Evolutionary conservation across 768 basidiomycete species (phyloP), one percentile per base, ranked within the genome.

Genomic region (Tulasnella sp.): DNA sequence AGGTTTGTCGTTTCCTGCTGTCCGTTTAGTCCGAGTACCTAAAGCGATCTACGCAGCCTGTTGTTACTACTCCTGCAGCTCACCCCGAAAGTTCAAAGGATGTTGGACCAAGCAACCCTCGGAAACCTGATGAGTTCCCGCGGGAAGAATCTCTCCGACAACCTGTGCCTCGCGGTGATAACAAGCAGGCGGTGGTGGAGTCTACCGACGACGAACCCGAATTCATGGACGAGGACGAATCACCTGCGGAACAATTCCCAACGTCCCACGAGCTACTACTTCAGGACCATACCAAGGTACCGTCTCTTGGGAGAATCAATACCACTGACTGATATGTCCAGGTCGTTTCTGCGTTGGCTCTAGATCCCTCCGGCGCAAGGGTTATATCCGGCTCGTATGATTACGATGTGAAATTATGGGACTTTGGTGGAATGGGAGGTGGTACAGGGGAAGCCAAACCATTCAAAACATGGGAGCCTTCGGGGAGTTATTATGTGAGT

Each of bases 391-490:
- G 96, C 14, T 89, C 89, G 17, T 85, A 98, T 71, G 96, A 99
- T 68, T 98, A 98, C 67, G 96, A 99, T 69, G 83, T 86, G 70
- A 98, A 98, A 72, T 70, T 99, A 53, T 99, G 94, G 93, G 96
- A 99, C 70, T 98, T 98, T 70, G 94, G 94, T 63, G 96, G 96
- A 14, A 99, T 99, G 96, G 86, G 88, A 66, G 73, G 76, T 61
- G 42, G 51, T 41, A 73, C 81, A 62, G 82, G 84, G 23, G 55
- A 57, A 25, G 51, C 73, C 69, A 89, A 89, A 69, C 93, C 96
- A 14, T 98, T 99, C 79, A 87, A 93, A 72, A 87, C 80, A 63
- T 98, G 87, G 82, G 96, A 99, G 67, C 87, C 92, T 60, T 83
- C 86, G 59, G 91, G 88, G 61, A 88, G 83, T 64, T 96, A 96